These are phyloP conservation scores for Quercus alba DNA, from an alignment of 306 rosid species.

Conservation along the genomic window DNA sequence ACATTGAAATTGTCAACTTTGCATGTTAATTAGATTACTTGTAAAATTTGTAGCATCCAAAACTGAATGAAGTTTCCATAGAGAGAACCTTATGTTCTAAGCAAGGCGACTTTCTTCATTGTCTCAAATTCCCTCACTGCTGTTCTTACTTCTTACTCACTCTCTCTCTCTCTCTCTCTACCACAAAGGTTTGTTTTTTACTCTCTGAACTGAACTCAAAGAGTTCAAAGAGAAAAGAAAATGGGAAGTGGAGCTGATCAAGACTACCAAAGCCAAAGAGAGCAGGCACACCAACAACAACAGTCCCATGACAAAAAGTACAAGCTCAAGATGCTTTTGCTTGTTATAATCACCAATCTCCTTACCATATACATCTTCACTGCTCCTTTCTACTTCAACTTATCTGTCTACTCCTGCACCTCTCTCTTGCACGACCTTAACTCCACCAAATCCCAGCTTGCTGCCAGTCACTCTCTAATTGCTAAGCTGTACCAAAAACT, in stretches of 20 bases:
- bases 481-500: constrained; percentile 37
- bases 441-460: constrained; percentile 40
- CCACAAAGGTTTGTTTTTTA: no score
- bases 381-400: constrained; percentile 25
- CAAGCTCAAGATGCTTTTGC: constrained; percentile 28
- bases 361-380: constrained; percentile 40
- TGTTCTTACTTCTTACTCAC: no score
- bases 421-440: constrained; percentile 35
- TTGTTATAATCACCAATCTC: constrained; percentile 40
- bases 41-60: no score
- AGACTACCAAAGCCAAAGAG: constrained; percentile 29
- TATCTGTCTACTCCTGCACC: neutral
- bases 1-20: no score
- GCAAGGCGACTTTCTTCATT: no score
- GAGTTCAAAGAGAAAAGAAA: neutral
- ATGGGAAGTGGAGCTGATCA: constrained; percentile 39
- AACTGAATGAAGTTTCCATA: no score
- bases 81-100: no score
- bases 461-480: constrained; percentile 28
- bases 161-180: no score
- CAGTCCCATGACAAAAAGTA: constrained; percentile 10
- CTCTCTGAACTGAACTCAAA: neutral
- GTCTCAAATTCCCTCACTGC: no score
- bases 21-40: no score
- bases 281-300: constrained; percentile 13